phyloP scores from a whole-genome alignment of 1,284 basidiomycete species.

The Cryptococcus jaspeensis region DNA sequence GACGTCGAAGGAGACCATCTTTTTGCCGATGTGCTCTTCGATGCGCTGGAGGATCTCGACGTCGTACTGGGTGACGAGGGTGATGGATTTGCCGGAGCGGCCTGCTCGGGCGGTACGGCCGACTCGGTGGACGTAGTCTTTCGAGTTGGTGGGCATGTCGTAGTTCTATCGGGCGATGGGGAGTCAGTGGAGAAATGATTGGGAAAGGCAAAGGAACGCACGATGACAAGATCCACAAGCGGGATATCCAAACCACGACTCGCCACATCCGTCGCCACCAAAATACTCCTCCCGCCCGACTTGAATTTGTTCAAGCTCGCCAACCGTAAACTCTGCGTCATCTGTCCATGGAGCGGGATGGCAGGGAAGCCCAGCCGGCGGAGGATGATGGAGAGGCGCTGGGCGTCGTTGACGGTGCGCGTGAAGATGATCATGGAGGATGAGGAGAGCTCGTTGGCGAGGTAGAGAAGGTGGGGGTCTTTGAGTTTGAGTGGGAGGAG shows the following conservation, averaged over 20 bases:
- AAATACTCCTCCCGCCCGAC: slow-evolving; percentile 81
- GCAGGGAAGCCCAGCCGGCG: slow-evolving; percentile 91
- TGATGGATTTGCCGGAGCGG: slow-evolving; percentile 90
- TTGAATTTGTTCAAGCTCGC: slow-evolving; percentile 98
- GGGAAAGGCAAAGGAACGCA: slow-evolving; percentile 18
- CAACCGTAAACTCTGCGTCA: slow-evolving; percentile 88
- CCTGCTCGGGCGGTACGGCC: slow-evolving; percentile 97
- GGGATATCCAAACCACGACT: slow-evolving; percentile 95
- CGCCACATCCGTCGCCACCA: slow-evolving; percentile 95
- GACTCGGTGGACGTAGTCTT: slow-evolving; percentile 99
- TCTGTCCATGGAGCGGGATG: slow-evolving; percentile 92
- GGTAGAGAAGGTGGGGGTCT: slow-evolving; percentile 86
- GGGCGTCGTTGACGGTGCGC: slow-evolving; percentile 90
- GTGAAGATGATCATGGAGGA: slow-evolving; percentile 97
- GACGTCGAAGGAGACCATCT: slow-evolving; percentile 86
- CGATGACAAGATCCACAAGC: slow-evolving; percentile 89
- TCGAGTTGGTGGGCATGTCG: slow-evolving; percentile 96
- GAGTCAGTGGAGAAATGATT: neutral
- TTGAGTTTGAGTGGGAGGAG: slow-evolving; percentile 92
- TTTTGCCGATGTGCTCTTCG: slow-evolving; percentile 86
- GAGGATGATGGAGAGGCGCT: slow-evolving; percentile 83
- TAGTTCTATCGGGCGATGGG: slow-evolving; percentile 62
- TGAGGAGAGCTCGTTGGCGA: slow-evolving; percentile 84
- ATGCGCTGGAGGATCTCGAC: slow-evolving; percentile 95
- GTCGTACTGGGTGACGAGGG: slow-evolving; percentile 97